Evolutionary conservation across 768 basidiomycete species (phyloP), one percentile per base, ranked within the genome.

Genomic region (Leccinum uliginosum): DNA sequence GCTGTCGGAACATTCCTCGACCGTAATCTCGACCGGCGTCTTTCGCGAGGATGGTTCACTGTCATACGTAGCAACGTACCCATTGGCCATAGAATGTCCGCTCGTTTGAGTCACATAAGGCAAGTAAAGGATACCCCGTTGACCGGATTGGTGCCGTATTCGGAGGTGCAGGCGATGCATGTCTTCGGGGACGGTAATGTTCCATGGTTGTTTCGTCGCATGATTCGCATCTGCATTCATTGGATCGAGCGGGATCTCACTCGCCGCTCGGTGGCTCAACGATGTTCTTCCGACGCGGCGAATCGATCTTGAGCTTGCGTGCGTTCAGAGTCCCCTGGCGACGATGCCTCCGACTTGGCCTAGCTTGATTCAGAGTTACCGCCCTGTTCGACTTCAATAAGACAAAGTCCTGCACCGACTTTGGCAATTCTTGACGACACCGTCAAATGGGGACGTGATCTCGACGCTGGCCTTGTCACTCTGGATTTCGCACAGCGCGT

Each of bases 381-480:
- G 4, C 86, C 87, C 56, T 84, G 84, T 14, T 88, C 86, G n/a
- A 85, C 85, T 62, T 93, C 90, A 51, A 94, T 91, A 11, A 85
- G 62, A 69, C 91, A 94, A 2, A 94, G 76, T 10, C 83, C 84
- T 19, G 80, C 74, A 30, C 93, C 91, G 17, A 93, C 92, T 66
- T 91, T 91, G 19, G 89, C 90, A 17, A 93, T 79, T 66, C 59
- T 80, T 84, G 48, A 94, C 75, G 30, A 84, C 74, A 6, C 92
- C 92, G 43, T 92, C 87, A 64, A 80, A 93, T 2, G 92, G 92
- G 55, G 86, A 87, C 3, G 92, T 94, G 54, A 95, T 93, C 71
- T 94, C 92, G 24, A 94, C 91, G 70, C 84, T 88, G 1, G 91
- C 91, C 70, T 93, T 93, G 80, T 93, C 91, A 59, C 86, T 88